Conservation (phyloP, 1,139 yeast species). For the Hemisphaericaspora xylanilytica region DNA sequence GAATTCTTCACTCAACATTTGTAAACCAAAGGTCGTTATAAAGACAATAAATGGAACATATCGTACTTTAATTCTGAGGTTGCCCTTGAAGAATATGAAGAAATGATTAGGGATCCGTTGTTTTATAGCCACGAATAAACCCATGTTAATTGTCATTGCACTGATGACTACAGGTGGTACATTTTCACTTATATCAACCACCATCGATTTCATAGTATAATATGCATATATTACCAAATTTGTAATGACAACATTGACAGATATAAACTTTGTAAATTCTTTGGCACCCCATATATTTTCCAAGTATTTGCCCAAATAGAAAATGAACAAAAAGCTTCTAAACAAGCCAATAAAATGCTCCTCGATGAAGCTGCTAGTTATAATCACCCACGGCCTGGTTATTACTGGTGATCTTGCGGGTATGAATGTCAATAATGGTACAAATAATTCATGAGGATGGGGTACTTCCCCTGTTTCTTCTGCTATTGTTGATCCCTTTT, state of each 20-base stretch:
- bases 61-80: conserved; percentile 37
- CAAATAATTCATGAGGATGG: conserved; percentile 42
- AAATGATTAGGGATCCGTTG: conserved; percentile 47
- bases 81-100: conserved; percentile 39
- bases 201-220: conserved; percentile 28
- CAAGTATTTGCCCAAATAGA: conserved; percentile 37
- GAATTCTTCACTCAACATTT: conserved; percentile 29
- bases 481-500: conserved; percentile 21
- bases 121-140: conserved; percentile 42
- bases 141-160: conserved; percentile 40
- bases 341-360: conserved; percentile 31
- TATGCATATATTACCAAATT: conserved; percentile 35
- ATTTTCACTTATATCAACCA: conserved; percentile 25
- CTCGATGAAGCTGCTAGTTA: conserved; percentile 36
- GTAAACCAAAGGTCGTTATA: conserved; percentile 17
- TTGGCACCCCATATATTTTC: conserved; percentile 39
- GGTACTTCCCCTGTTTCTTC: conserved; percentile 39
- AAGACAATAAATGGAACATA: conserved; percentile 36
- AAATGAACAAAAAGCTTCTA: conserved; percentile 25
- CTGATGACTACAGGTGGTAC: conserved; percentile 41
- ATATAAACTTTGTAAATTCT: conserved; percentile 31
- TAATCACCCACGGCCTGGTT: conserved; percentile 38
- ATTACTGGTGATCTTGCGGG: conserved; percentile 39
- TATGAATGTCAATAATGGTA: conserved; percentile 39
- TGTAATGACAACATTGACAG: conserved; percentile 25